Base-by-base conservation (phyloP, 108 stramenopile genomes). In the Conticribra weissflogii region DNA sequence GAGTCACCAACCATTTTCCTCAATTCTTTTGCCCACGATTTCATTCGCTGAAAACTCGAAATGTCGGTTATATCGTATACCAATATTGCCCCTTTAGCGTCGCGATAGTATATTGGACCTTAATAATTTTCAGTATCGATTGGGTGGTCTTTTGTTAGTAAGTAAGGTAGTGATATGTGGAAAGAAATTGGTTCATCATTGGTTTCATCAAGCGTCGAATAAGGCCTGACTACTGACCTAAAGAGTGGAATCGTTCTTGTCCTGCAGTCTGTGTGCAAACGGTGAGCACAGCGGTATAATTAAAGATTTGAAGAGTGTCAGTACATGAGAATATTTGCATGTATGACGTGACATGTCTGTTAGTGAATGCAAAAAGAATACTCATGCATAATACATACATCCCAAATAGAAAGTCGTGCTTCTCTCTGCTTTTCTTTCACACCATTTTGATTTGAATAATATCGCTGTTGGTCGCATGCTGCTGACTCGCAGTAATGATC, bases 21-120 rank as follows among this genome's bases (percentile, higher is more conserved):
- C 50, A 98, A 96, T 62, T 97, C 96, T n/a, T 88, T 86, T 24
- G 90, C 63, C 99, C 99, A 99, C 50, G 83, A 84, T 63, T 90
- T 83, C 48, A 99, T 77, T 59, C 96, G 81, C 48, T 99, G 97
- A 61, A 99, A 93, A 17, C 91, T 92, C 55, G 85, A 87, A 23
- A 89, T 90, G 73, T 97, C 93, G 5, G 97, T 99, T 18, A 98
- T 92, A 71, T 99, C 99, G 71, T 97, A 98, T 0, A 98, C 97
- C 44, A 99, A 85, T 23, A 98, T 81, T 66, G 96, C 97, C 0
- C 96, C 98, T 79, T 98, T 96, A 47, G 97, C 96, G 47, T 97
- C 97, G 22, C 99, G 82, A 83, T 99, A 99, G 76, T 98, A 99
- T 4, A 94, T 96, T 22, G 88, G 86, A 22, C 98, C n/a, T n/a